A percentile compares a stretch with the other conserved stretches of the same genome.
Evolutionary conservation across 2,329 filamentous ascomycete genomes (phyloP).

Genomic region (Pseudocercospora fijiensis): DNA sequence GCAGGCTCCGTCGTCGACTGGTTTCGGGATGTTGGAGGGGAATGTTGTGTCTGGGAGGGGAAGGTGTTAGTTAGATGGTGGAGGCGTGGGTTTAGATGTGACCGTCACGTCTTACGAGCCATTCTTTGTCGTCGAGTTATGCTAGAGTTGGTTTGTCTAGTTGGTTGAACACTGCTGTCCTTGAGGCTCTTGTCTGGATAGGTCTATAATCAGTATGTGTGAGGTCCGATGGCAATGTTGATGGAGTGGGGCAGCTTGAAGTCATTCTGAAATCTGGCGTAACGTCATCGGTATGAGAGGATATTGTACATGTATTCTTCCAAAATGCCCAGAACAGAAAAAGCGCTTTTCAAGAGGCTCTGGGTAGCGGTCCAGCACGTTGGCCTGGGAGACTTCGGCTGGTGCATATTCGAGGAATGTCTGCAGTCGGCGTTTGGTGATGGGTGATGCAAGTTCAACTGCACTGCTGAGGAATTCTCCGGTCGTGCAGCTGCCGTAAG

Average conservation of each 20-base stretch:
- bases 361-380: conserved; percentile 41
- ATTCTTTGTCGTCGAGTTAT: background rate
- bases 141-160: too few species aligned
- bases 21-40: conserved; percentile 40
- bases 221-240: background rate
- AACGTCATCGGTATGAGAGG: conserved; percentile 27
- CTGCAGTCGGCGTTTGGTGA: conserved; percentile 47
- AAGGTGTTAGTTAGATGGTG: background rate
- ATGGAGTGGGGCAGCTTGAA: background rate
- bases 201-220: background rate
- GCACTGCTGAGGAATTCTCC: conserved; percentile 51
- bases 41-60: conserved; percentile 26
- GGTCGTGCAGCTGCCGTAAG: too few species aligned
- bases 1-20: conserved; percentile 44
- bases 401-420: conserved; percentile 37
- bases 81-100: background rate
- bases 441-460: conserved; percentile 68
- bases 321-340: conserved; percentile 62
- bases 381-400: conserved; percentile 39
- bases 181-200: background rate
- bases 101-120: conserved; percentile 1
- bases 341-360: conserved; percentile 45
- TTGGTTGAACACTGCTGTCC: background rate
- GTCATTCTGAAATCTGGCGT: background rate
- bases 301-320: conserved; percentile 60